These are phyloP conservation scores for Pseudodiploospora longispora DNA, from an alignment of 2,329 filamentous ascomycete genomes.

Conservation along the genomic window DNA sequence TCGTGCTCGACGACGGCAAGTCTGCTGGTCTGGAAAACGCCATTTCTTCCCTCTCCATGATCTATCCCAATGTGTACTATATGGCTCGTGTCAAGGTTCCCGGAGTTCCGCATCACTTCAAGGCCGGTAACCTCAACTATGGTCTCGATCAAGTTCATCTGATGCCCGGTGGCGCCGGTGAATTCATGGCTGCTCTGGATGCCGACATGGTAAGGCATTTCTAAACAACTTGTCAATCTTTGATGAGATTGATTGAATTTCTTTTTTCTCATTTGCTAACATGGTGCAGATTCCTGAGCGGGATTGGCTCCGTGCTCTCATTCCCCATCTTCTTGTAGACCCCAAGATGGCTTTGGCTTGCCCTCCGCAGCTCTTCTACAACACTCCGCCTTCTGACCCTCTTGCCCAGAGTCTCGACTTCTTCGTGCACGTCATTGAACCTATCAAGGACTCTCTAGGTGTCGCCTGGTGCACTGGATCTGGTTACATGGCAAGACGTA, in stretches of 20 bases:
- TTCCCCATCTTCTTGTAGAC: conserved; percentile 53
- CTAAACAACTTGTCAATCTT: too few species aligned
- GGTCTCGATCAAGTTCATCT: conserved; percentile 41
- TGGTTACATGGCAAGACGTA: conserved; percentile 51
- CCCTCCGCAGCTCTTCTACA: conserved; percentile 56
- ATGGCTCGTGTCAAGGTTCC: conserved; percentile 41
- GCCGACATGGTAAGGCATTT: conserved; percentile 49
- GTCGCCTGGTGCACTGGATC: conserved; percentile 60
- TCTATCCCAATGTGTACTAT: conserved; percentile 44
- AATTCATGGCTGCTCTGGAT: conserved; percentile 56
- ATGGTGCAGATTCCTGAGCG: conserved; percentile 47
- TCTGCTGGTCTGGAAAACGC: conserved; percentile 33
- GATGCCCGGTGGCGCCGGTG: conserved; percentile 46
- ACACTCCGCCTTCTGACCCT: conserved; percentile 49
- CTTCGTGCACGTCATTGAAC: conserved; percentile 47
- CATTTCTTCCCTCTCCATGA: conserved; percentile 27
- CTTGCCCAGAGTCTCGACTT: conserved; percentile 50
- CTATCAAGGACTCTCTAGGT: conserved; percentile 41
- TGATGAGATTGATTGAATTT: background rate
- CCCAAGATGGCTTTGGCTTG: conserved; percentile 51
- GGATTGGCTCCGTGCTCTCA: conserved; percentile 49
- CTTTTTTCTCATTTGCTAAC: background rate
- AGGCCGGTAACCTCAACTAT: conserved; percentile 57
- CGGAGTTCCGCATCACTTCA: conserved; percentile 48
- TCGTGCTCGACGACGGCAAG: conserved; percentile 48